Base-by-base conservation (phyloP, 2,329 filamentous ascomycete species). In the Trichocomaceae sp. region DNA sequence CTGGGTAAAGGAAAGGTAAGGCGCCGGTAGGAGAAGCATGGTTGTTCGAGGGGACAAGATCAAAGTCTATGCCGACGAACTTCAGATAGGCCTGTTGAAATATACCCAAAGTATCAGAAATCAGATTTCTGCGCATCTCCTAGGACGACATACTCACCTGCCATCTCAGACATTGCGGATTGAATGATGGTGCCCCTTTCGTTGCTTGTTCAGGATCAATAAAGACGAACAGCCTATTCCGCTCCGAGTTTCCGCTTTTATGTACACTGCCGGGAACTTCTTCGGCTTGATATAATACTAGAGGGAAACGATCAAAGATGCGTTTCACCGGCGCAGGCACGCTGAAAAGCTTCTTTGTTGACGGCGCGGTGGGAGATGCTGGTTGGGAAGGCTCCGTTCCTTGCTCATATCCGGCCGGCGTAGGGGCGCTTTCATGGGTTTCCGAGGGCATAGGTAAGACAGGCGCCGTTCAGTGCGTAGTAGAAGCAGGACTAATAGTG, bases 91-190 rank as follows among this genome's bases (percentile, higher is more conserved):
- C 85, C 90, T 95, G 37, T 26, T 2, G 5, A 20, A 58, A n/a
- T 52, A 57, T 39, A 50, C 17, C 45, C 39, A 52, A 31, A 33
- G 8, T 45, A 22, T 15, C 17, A 35, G 10, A 15, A 10, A 19
- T 22, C 22, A 7, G 15, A 15, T 15, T n/a, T 10, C n/a, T 19
- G 26, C 17, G 13, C 9, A n/a, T 48, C 12, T 5, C 10, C 13
- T 7, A 35, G 41, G 5, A 17, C 45, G 17, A 23, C 19, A 20
- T 17, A 41, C 83, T 62, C 64, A 92, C 90, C 87, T 97, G 93
- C 90, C 90, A 97, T 77, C 92, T 96, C 66, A 97, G 77, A 76
- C 93, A 99, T 56, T 85, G 83, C 10, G 93, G 93, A 69, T 97
- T 97, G 74, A 87, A 95, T 60, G 89, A 95, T 23, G 90, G 87